A percentile compares a stretch with the other conserved stretches of the same genome.
These are phyloP conservation scores for Crassisporium funariophilum DNA, from an alignment of 768 basidiomycete genomes.

Conservation along the genomic window DNA sequence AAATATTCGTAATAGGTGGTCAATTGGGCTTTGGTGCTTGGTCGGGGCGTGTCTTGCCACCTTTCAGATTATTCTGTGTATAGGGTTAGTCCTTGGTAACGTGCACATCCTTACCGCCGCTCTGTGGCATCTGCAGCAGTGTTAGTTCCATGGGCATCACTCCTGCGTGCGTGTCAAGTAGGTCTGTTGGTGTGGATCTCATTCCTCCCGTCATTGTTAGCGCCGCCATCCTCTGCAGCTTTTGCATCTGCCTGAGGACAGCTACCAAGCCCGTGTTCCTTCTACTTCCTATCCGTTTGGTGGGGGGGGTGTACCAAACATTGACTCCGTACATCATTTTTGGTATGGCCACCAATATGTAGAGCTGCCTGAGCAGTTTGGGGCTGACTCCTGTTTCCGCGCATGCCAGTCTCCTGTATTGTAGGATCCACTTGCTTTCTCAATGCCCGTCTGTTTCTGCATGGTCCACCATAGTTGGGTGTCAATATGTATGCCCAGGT, in stretches of 20 bases:
- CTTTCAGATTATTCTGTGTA: background rate
- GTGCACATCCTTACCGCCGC: background rate
- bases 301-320: slow-evolving; percentile 24
- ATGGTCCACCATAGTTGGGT: slow-evolving; percentile 13
- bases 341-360: slow-evolving; percentile 20
- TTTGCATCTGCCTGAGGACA: slow-evolving; percentile 5
- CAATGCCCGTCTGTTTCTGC: slow-evolving; percentile 10
- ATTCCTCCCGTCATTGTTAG: slow-evolving; percentile 16
- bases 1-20: background rate
- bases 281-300: background rate
- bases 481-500: slow-evolving; percentile 17
- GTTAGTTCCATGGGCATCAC: slow-evolving; percentile 4
- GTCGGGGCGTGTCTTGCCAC: background rate
- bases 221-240: slow-evolving; percentile 14
- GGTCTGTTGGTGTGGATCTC: slow-evolving; percentile 12
- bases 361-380: slow-evolving; percentile 15
- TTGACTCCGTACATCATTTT: slow-evolving; percentile 23
- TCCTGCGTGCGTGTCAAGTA: slow-evolving; percentile 16
- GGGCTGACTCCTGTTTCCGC: slow-evolving; percentile 8
- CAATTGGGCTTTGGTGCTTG: background rate
- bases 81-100: background rate
- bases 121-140: background rate
- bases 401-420: slow-evolving; percentile 1
- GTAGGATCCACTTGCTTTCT: slow-evolving; percentile 4
- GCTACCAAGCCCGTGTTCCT: slow-evolving; percentile 7